Base-by-base conservation (phyloP, 139 green algal genomes). In the Chlamydomonas eustigma region DNA sequence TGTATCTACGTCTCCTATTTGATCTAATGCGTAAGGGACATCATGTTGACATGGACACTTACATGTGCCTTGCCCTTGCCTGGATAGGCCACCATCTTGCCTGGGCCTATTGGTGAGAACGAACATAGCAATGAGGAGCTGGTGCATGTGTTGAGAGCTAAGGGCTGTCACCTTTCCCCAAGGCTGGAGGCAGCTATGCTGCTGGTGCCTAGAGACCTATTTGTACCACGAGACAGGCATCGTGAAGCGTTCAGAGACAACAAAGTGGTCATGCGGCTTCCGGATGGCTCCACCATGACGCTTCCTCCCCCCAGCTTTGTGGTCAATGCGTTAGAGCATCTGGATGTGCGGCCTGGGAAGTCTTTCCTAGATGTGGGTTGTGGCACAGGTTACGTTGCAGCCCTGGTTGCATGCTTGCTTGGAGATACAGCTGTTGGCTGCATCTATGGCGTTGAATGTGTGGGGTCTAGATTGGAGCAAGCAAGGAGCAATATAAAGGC, bases 91-190 rank as follows among this genome's bases (percentile, higher is more conserved):
- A 51, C 52, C 1, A 71, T 87, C 6, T 39, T 63, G 1, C 82
- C 76, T 37, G 83, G 86, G 1, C 86, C 86, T n/a, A 86, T 90
- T 25, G 86, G 86, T 74, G 84, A 83, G 66, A 80, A 67, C 4
- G 86, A 90, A 75, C 81, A 87, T 75, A 88, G 81, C 51, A 86
- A 85, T 35, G 86, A 90, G 86, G 86, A 90, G 83, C 81, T 90
- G 52, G 77, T 90, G 37, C 84, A 86, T 79, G 82, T 90, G 64
- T 77, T 90, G 37, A 85, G 86, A 64, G 86, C 82, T 33, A 90
- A 88, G 77, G 68, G 68, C 50, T 83, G 81, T 72, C 52, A 81
- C 24, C 64, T 81, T 44, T 78, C 76, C 36, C 32, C 39, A 0
- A 76, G 81, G 36, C 65, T 82, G 22, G 86, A 90, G 77, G 79